Evolutionary conservation across 2,329 filamentous ascomycete species (phyloP), one percentile per base, ranked within the genome.

Genomic region (Botryosphaeria dothidea): DNA sequence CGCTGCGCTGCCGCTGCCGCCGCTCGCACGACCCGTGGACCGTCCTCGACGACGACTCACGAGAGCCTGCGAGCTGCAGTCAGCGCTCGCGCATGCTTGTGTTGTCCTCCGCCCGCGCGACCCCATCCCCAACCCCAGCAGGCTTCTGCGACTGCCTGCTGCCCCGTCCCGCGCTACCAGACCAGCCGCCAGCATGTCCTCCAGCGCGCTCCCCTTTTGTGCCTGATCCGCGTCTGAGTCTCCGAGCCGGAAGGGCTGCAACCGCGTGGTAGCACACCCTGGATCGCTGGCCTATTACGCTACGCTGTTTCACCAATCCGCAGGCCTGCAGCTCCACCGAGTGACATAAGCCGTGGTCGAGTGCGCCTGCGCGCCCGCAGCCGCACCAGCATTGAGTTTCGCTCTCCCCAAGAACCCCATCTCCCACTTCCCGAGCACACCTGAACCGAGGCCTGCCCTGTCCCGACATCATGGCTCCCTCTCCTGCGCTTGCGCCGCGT

Each of bases 301-400:
- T 54, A 52, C 46, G 61, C 61, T 41, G 61, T 63, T 63, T 52
- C 61, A 63, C 61, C 61, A 63, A 60, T 45, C 45, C 61, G 48
- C 61, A 63, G n/a, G 61, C 61, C 61, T 54, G 61, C 61, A 63
- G 61, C 61, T 63, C 61, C 61, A 54, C 61, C 61, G 31, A 34
- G 46, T 63, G 48, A 49, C 61, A 52, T 63, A 52, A 63, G 58
- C 58, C 58, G 43, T 41, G 38, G 21, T 46, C 46, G 43, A 62
- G 21, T 51, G 29, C 58, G 43, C 45, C 46, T 62, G 58, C 56
- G 54, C 54, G 54, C 54, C 54, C 54, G 54, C 54, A 57, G 46
- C 46, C 46, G 46, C 46, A 49, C 9, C 46, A 52, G 56, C 56
- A 60, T 60, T 60, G 56, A 60, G 38, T 60, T 31, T 45, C 56